phyloP scores from a whole-genome alignment of 1,139 yeast species.

The Kurtzmaniella natalensis region DNA sequence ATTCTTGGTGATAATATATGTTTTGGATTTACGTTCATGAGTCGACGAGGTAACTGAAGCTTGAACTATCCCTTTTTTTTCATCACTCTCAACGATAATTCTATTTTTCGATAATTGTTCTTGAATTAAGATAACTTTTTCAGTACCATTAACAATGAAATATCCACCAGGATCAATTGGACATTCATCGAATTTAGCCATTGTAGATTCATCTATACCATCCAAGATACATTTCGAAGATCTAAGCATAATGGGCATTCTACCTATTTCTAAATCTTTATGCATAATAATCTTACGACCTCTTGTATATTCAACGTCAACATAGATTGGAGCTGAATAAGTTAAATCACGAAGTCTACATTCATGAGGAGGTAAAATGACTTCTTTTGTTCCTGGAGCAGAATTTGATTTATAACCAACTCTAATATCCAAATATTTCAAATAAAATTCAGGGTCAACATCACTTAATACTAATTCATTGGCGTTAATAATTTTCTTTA shows the following conservation, averaged over 20 bases:
- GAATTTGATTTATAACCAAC: conserved; percentile 69
- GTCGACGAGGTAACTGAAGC: conserved; percentile 98
- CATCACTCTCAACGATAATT: conserved; percentile 96
- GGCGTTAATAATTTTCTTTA: conserved; percentile 87
- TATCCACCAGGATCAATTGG: conserved; percentile 99
- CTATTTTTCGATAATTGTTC: conserved; percentile 96
- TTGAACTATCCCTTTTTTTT: conserved; percentile 88
- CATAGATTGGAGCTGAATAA: conserved; percentile 93
- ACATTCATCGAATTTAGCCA: conserved; percentile 91
- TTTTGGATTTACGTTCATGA: conserved; percentile 95
- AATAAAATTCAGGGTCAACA: conserved; percentile 94
- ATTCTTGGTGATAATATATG: conserved; percentile 90
- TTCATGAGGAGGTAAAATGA: conserved; percentile 86
- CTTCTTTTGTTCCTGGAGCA: conserved; percentile 51
- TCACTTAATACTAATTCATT: conserved; percentile 86
- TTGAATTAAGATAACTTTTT: conserved; percentile 92
- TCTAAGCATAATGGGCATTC: conserved; percentile 97
- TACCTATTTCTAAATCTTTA: conserved; percentile 87
- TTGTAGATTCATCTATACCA: conserved; percentile 70
- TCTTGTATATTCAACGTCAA: conserved; percentile 94
- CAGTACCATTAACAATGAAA: conserved; percentile 96
- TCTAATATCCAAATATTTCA: conserved; percentile 86
- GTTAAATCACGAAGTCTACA: conserved; percentile 94
- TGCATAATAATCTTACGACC: conserved; percentile 90
- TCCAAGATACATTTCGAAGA: conserved; percentile 85